phyloP scores from a whole-genome alignment of 1,284 basidiomycete species.

The Mycena citricolor region DNA sequence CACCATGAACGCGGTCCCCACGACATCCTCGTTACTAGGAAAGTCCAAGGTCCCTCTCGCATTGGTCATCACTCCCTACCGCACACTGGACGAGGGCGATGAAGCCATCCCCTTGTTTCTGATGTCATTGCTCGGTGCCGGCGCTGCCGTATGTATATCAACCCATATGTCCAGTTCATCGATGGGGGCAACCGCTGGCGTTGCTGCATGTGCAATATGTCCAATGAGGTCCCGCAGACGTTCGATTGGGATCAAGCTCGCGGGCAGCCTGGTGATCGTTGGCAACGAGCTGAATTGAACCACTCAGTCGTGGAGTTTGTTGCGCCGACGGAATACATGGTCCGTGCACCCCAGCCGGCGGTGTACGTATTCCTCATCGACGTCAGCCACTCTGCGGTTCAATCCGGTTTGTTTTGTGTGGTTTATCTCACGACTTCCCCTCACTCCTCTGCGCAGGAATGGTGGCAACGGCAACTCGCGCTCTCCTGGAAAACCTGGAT shows the following conservation, averaged over 20 bases:
- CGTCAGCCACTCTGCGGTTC: constrained; percentile 89
- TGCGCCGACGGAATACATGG: constrained; percentile 99
- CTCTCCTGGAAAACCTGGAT: constrained; percentile 93
- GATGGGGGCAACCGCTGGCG: constrained; percentile 98
- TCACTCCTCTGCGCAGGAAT: constrained; percentile 61
- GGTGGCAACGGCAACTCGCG: constrained; percentile 96
- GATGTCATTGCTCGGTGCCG: constrained; percentile 98
- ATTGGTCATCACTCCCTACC: constrained; percentile 90
- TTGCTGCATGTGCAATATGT: constrained; percentile 99
- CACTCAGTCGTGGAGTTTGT: constrained; percentile 94
- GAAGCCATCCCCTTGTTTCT: constrained; percentile 84
- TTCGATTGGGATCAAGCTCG: constrained; percentile 97
- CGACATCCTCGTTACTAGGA: constrained; percentile 85
- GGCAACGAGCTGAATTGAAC: constrained; percentile 92
- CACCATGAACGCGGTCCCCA: constrained; percentile 92
- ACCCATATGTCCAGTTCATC: constrained; percentile 98
- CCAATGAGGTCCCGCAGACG: constrained; percentile 97
- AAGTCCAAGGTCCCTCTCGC: constrained; percentile 95
- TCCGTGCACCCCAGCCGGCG: constrained; percentile 95
- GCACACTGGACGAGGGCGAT: constrained; percentile 76
- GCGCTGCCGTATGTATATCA: constrained; percentile 97
- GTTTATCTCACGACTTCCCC: background rate
- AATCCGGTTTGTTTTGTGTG: constrained; percentile 59
- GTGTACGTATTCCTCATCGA: constrained; percentile 98
- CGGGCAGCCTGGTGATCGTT: constrained; percentile 94